Evolutionary conservation across 2,329 filamentous ascomycete species (phyloP), one percentile per base, ranked within the genome.

Genomic region (Sporothrix pseudoabietina): DNA sequence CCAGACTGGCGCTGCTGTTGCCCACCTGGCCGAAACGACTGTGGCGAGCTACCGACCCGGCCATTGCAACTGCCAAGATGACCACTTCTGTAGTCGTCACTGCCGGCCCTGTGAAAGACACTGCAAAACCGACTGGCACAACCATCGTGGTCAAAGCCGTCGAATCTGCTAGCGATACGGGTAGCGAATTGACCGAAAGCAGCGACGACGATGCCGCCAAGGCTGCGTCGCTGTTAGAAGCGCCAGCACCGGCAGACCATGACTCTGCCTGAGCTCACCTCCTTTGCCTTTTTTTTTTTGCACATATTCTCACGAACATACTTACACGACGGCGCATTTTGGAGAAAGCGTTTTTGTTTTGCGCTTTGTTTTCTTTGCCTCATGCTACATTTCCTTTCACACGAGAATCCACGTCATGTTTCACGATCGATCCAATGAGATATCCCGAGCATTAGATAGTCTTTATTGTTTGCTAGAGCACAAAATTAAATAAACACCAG

Each of bases 401-500:
- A 10, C 32, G 35, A 35, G 8, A 19, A 41, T 6, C 35, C 30
- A 41, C 22, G 49, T 32, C 12, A 52, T 16, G 19, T 49, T 26
- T 35, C 35, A 35, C n/a, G 65, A 66, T 16, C 63, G n/a, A 30
- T 55, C 26, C 14, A 9, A 66, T 32, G 63, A 66, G 65, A 68
- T 68, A 52, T 44, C 65, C 52, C 22, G 35, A 5, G 22, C 2
- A 35, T n/a, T 32, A 66, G 39, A 66, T 12, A 47, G 39, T 47
- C 61, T 4, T 66, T 47, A 30, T 66, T 30, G 32, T 30, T 30
- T 66, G 35, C n/a, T 47, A 47, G 39, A 65, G 61, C 26, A 32
- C 26, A n/a, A 35, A 19, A 32, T 47, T 7, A 49, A 49, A 19
- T 49, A 68, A 35, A 68, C 26, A 49, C n/a, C 12, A 26, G 39